Base-by-base conservation (phyloP, 192 early-diverging fungal species). In the Linnemannia zychae region DNA sequence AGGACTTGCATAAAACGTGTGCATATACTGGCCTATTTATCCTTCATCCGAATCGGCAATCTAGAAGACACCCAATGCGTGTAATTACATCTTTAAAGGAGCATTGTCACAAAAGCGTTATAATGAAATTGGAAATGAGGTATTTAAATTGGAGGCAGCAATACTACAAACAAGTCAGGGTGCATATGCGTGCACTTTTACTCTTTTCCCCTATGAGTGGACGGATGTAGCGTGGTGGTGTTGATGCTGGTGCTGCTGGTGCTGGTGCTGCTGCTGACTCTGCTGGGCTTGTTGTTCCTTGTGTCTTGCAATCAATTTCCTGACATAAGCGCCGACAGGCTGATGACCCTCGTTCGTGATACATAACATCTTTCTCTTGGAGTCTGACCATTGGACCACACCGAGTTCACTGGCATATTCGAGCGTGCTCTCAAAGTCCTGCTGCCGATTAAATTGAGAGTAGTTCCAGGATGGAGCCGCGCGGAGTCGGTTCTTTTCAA, bases 401-500 rank as follows among this genome's bases (percentile, higher is more conserved):
- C 92, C 93, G 13, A 95, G 86, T 22, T 95, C 93, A 78, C 91
- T 90, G 1, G 97, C 96, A 84, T 96, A 95, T n/a, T 94, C 87
- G 48, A 94, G 81, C 22, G 95, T 89, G 2, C 93, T 91, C 49
- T 92, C 92, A 90, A 94, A 99, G 70, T 97, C 94, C 46, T 91
- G 82, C 74, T 88, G 88, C 37, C 91, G 88, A 36, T 79, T 80
- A 88, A 98, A 99, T 24, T 95, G 93, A 18, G 90, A 90, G 83
- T 99, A 99, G 13, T 97, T 87, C 76, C 89, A 92, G 0, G 89
- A 93, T 81, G 84, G 17, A 18, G 85, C 82, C 13, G 90, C 89
- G 3, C 88, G 79, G 20, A 99, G 79, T 18, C 98, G 87, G 77
- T 99, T 96, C 72, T 95, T 90, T 82, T 99, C 98, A 87, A 96